phyloP scores from a whole-genome alignment of 352 stramenopile species.

The Globisporangium canariense region DNA sequence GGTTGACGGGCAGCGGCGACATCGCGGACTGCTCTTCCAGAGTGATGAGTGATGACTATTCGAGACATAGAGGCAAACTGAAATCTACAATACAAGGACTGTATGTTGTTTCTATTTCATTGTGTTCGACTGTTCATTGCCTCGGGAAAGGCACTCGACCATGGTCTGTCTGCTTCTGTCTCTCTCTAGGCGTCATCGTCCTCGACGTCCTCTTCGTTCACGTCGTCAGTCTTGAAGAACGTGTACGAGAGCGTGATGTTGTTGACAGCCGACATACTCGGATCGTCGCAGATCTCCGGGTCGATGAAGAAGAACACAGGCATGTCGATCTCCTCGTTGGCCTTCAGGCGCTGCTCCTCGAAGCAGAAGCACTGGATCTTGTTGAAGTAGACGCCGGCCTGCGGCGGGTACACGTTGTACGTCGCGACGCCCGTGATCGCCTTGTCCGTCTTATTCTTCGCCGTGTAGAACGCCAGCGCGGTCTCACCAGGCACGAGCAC shows the following conservation, averaged over 20 bases:
- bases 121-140: not conserved
- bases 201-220: conserved; percentile 89
- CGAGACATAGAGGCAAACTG: not conserved
- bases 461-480: conserved; percentile 98
- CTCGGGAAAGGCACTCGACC: not conserved
- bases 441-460: conserved; percentile 96
- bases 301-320: conserved; percentile 99
- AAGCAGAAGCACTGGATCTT: conserved; percentile 99
- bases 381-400: conserved; percentile 98
- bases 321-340: conserved; percentile 98
- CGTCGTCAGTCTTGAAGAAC: conserved; percentile 97
- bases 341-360: conserved; percentile 97
- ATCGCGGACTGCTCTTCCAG: conserved; percentile 40
- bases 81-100: not conserved
- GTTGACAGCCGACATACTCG: conserved; percentile 93
- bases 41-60: not conserved
- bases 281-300: conserved; percentile 97
- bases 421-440: conserved; percentile 98
- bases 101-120: conserved; percentile 1
- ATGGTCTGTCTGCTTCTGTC: not conserved
- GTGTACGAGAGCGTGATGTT: conserved; percentile 98
- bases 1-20: conserved; percentile 33
- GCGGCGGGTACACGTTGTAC: conserved; percentile 99
- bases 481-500: conserved; percentile 95
- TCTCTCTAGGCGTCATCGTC: conserved; percentile 32